phyloP scores from a whole-genome alignment of 345 rosid species.

The Eucalyptus lansdowneana region DNA sequence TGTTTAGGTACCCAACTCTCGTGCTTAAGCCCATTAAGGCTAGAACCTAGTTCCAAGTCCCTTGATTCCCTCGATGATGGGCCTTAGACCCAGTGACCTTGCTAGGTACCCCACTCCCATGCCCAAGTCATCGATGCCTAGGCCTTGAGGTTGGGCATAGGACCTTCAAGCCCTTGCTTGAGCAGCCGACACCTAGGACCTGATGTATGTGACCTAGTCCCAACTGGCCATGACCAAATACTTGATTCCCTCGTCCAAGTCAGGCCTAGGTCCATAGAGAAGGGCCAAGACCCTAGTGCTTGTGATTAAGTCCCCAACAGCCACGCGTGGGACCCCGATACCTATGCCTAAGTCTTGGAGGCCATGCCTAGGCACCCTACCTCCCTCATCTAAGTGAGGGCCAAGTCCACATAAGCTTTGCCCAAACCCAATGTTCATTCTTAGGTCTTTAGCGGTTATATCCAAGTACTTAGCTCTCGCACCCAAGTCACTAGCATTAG shows the following conservation, averaged over 20 bases:
- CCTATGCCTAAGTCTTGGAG: not conserved
- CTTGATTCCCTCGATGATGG: rapidly evolving
- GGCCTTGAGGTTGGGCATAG: not conserved
- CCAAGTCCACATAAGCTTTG: not conserved
- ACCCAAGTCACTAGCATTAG: not conserved
- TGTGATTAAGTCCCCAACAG: rapidly evolving
- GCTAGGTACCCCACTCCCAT: not conserved
- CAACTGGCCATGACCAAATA: not conserved
- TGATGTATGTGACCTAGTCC: not conserved
- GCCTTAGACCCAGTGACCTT: not conserved
- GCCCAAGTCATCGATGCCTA: not conserved
- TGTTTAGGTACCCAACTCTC: not conserved
- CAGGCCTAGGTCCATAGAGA: not conserved
- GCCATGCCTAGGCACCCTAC: not conserved
- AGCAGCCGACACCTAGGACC: not conserved
- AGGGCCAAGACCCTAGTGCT: not conserved
- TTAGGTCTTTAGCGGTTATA: rapidly evolving
- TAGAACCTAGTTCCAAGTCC: not conserved
- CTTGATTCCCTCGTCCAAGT: not conserved
- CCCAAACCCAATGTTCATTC: not conserved
- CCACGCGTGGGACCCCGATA: rapidly evolving
- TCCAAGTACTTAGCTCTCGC: not conserved
- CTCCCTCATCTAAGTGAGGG: not conserved
- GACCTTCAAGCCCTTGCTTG: not conserved
- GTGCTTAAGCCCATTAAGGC: not conserved